Conservation (phyloP, 108 stramenopile species). For the Discostella pseudostelligera region DNA sequence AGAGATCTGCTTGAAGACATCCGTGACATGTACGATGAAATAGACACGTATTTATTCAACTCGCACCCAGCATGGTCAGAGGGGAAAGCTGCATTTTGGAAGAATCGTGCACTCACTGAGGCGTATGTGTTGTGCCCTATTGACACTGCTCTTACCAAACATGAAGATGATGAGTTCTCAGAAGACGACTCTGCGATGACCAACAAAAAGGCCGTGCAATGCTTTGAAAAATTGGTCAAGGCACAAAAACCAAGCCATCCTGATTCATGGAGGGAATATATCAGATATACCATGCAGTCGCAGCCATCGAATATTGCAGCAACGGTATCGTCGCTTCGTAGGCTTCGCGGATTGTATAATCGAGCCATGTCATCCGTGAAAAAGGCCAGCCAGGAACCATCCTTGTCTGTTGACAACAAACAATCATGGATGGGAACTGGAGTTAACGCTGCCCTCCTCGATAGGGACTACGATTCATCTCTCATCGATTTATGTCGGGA, state of each 20-base stretch:
- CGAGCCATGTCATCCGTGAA: slow-evolving; percentile 54
- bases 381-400: slow-evolving; percentile 30
- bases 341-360: slow-evolving; percentile 63
- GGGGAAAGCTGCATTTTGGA: slow-evolving; percentile 55
- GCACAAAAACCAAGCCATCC: slow-evolving; percentile 76
- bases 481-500: slow-evolving; percentile 66
- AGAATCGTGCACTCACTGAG: slow-evolving; percentile 59
- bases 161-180: slow-evolving; percentile 12
- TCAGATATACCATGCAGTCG: slow-evolving; percentile 34
- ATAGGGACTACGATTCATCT: slow-evolving; percentile 55
- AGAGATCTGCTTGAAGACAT: slow-evolving; percentile 76
- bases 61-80: slow-evolving; percentile 50
- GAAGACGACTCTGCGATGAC: slow-evolving; percentile 3
- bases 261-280: slow-evolving; percentile 57
- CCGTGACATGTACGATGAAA: slow-evolving; percentile 72
- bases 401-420: neutral
- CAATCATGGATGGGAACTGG: slow-evolving; percentile 16
- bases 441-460: slow-evolving; percentile 15
- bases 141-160: slow-evolving; percentile 14
- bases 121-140: slow-evolving; percentile 58
- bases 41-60: slow-evolving; percentile 59
- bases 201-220: slow-evolving; percentile 41
- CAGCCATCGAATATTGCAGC: slow-evolving; percentile 24
- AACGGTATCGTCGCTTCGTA: slow-evolving; percentile 51
- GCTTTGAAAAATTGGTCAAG: slow-evolving; percentile 61